Base-by-base conservation (phyloP, 495 filamentous ascomycete species). In the Entonaema liquescens region DNA sequence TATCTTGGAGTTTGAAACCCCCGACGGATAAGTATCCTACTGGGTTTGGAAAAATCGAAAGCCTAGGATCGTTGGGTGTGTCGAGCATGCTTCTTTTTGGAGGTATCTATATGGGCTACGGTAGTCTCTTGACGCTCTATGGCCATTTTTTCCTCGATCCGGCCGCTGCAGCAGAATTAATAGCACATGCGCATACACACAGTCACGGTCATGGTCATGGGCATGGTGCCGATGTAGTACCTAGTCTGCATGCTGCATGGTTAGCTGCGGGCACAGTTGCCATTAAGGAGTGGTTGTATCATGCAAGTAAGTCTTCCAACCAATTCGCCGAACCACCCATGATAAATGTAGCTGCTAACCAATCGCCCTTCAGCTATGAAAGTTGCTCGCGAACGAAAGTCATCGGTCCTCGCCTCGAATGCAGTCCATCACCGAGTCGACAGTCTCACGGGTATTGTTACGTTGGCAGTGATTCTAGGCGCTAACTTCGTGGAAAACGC, bases 11-110 rank as follows among this genome's bases (percentile, higher is more conserved):
- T 36, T 79, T 98, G 35, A 91, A 90, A 68, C 89, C 91, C 23
- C 94, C 95, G 1, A 92, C 91, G 13, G 85, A 89, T 33, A 84
- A 86, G 35, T 98, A 97, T 78, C 95, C 95, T 15, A 85, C 87
- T 73, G 95, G 95, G 5, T 99, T 96, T 74, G 95, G 95, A 65
- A 99, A 99, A 82, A 86, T 99, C n/a, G 95, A 99, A 82, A 95
- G 93, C 73, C 82, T 99, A 78, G 95, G 95, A 12, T 93, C 93
- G 13, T 78, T 99, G 72, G 96, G 95, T 13, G 95, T 99, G 19
- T 97, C 93, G 64, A 89, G 92, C 49, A 88, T 99, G 75, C 83
- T 99, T 70, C 86, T 98, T 15, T 87, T 88, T 58, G 95, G 96
- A 49, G 95, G 95, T 25, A 79, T 97, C 35, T 92, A 94, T 72